phyloP scores from a whole-genome alignment of 768 basidiomycete species.

The Macrolepiota dolichaula region DNA sequence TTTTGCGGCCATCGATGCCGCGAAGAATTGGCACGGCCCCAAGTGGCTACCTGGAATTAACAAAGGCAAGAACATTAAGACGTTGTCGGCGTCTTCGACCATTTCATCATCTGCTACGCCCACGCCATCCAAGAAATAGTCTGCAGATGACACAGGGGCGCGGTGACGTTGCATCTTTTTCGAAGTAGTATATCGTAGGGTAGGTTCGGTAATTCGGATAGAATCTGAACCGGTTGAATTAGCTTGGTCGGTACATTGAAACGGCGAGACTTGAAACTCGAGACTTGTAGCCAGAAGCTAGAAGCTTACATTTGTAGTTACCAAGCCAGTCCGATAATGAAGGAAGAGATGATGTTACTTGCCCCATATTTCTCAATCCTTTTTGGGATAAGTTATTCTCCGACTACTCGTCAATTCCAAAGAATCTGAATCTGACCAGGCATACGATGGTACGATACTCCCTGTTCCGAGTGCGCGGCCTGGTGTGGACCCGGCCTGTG shows the following conservation, averaged over 20 bases:
- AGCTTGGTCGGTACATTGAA: neutral
- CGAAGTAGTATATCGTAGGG: too few species aligned
- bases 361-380: neutral
- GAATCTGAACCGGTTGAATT: too few species aligned
- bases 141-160: too few species aligned
- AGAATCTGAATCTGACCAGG: neutral
- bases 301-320: neutral
- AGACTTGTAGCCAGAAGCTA: too few species aligned
- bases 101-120: neutral
- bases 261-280: neutral
- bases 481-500: too few species aligned
- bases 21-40: conserved; percentile 24
- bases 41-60: conserved; percentile 18
- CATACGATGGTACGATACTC: neutral
- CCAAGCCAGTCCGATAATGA: neutral
- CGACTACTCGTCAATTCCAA: neutral
- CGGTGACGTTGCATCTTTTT: too few species aligned
- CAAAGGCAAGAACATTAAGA: conserved; percentile 19
- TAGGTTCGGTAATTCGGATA: too few species aligned
- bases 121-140: neutral
- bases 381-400: neutral
- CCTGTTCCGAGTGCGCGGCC: too few species aligned
- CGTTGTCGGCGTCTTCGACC: neutral
- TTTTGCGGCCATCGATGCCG: conserved; percentile 26
- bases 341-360: neutral